Evolutionary conservation across 139 green algal genomes (phyloP).

Genomic region (Micractinium sp.): DNA sequence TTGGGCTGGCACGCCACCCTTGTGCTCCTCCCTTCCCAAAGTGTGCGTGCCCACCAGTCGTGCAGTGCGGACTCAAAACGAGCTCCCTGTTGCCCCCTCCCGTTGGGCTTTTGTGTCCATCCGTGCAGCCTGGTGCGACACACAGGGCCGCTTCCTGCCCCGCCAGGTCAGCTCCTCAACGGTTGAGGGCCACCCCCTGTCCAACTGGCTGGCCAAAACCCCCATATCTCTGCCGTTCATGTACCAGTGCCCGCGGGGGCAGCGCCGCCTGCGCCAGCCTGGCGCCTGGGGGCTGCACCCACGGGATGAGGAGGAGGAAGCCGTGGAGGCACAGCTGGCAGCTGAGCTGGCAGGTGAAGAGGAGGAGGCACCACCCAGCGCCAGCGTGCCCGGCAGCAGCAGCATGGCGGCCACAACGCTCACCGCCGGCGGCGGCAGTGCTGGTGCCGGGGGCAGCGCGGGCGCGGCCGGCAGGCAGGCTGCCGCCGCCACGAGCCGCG

Average conservation of each 20-base stretch:
- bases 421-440: not conserved
- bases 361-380: conserved; percentile 1
- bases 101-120: no score
- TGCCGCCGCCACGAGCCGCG: no score
- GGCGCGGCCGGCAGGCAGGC: no score
- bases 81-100: not conserved
- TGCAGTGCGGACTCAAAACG: not conserved
- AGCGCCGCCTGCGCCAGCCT: not conserved
- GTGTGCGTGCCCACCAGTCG: not conserved
- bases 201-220: not conserved
- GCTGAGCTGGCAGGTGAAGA: not conserved
- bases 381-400: not conserved
- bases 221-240: not conserved
- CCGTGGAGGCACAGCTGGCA: not conserved
- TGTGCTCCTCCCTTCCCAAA: not conserved
- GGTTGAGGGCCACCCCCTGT: conserved; percentile 1
- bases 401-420: not conserved
- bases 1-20: no score
- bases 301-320: not conserved
- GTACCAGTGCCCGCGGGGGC: not conserved
- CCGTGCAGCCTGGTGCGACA: conserved; percentile 11
- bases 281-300: not conserved
- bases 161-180: not conserved
- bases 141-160: not conserved
- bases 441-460: not conserved